Evolutionary conservation across 257 asterid species (phyloP).

Genomic region (Echium plantagineum): DNA sequence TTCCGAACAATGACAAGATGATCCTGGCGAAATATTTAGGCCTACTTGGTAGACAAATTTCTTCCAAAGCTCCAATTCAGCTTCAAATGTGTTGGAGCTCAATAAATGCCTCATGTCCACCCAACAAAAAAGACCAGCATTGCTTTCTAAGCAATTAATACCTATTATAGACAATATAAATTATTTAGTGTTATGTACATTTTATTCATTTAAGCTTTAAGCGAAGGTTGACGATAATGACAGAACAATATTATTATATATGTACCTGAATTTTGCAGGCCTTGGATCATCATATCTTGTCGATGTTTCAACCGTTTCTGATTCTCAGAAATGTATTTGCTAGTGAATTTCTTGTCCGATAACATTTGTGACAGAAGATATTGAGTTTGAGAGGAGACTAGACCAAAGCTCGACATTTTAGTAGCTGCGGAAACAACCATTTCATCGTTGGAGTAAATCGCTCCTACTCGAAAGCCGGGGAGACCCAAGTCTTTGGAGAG

Average conservation of each 20-base stretch:
- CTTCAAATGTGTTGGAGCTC: background rate
- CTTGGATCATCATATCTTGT: conserved; percentile 27
- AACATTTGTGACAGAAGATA: conserved; percentile 42
- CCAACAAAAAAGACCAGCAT: background rate
- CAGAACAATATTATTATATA: too few relatives aligned
- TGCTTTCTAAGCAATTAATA: conserved; percentile 24
- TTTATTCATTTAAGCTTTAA: too few relatives aligned
- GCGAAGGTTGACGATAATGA: too few relatives aligned
- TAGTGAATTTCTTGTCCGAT: conserved; percentile 34
- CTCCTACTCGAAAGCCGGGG: conserved; percentile 61
- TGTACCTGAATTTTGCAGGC: conserved; percentile 27
- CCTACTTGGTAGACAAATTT: conserved; percentile 55
- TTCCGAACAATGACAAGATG: conserved; percentile 30
- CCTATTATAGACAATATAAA: conserved; percentile 9
- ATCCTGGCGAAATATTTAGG: conserved; percentile 72
- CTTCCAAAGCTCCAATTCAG: conserved; percentile 44
- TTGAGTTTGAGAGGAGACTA: conserved; percentile 53
- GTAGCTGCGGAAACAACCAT: conserved; percentile 39
- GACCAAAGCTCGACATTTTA: conserved; percentile 58
- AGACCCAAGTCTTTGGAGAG: conserved; percentile 52
- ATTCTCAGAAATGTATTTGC: conserved; percentile 30
- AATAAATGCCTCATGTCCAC: conserved; percentile 33
- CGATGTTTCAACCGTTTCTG: conserved; percentile 30
- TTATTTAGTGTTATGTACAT: background rate
- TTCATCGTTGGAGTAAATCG: conserved; percentile 41